Percentiles rank a stretch among this genome's conserved stretches.
Conservation (phyloP, 75 land plant genomes). For the Larix kaempferi region DNA sequence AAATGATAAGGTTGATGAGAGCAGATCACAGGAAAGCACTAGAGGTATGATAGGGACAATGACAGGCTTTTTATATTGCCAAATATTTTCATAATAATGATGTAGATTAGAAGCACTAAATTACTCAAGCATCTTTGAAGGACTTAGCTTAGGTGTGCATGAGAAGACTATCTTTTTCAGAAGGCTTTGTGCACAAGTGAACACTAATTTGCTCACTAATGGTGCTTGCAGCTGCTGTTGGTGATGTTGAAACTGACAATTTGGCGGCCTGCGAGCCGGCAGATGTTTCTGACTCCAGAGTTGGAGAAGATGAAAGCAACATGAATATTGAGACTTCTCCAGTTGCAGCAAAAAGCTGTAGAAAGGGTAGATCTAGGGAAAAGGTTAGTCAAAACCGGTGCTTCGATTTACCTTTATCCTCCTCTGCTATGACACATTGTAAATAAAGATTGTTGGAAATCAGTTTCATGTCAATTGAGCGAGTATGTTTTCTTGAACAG, state of each 20-base stretch:
- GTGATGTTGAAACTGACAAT: background rate
- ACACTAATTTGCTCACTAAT: background rate
- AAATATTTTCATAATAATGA: too few species aligned
- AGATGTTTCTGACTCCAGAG: background rate
- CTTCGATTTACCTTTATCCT: background rate
- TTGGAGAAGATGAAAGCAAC: background rate
- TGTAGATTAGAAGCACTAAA: too few species aligned
- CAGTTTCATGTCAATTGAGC: background rate
- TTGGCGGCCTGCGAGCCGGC: background rate
- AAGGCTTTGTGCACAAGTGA: background rate
- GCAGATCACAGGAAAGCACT: too few species aligned
- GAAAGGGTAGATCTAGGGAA: constrained; percentile 1
- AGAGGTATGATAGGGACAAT: too few species aligned
- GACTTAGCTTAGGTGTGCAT: background rate
- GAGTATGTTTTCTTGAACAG: background rate
- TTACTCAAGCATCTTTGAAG: background rate
- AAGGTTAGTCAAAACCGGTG: background rate
- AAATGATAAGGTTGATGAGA: too few species aligned
- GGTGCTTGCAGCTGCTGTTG: background rate
- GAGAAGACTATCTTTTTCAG: background rate
- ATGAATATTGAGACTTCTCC: background rate
- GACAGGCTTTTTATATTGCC: too few species aligned
- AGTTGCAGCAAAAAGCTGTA: background rate
- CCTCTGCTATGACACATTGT: background rate
- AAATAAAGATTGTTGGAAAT: background rate